Base-by-base conservation (phyloP, 805 yeast genomes). In the Suhomyces emberorum region DNA sequence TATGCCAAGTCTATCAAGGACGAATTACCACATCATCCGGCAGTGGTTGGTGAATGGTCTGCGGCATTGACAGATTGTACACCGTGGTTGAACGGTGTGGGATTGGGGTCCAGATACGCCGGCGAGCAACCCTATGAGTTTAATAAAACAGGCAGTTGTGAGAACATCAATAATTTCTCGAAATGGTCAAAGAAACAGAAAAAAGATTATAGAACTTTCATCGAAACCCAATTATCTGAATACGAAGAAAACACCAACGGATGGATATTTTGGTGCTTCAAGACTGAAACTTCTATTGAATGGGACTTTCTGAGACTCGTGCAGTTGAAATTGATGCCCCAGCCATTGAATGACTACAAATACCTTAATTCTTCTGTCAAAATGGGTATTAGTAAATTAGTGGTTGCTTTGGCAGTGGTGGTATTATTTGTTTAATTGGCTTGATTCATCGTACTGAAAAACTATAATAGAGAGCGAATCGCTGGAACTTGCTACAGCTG, bases 231-330 rank as follows among this genome's bases (percentile, higher is more conserved):
- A 50, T 51, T 81, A 35, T 76, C 77, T 32, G 65, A 75, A 19
- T 81, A 69, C 51, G 62, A 61, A 15, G 46, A 62, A 35, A 41
- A 52, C 31, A 63, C 70, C 23, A 61, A 62, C 8, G 88, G 88
- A 0, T 81, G 81, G 76, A 72, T 81, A 25, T 81, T 80, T 49
- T 82, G 88, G 88, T 77, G 78, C 47, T 81, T 71, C 63, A 81
- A 79, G 52, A 80, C 86, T 0, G 88, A 82, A 49, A 54, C 60
- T 37, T 75, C 84, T 1, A 61, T 76, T 15, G 87, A 80, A 52
- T 81, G 88, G 87, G 86, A 81, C 51, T 73, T 78, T 49, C 51
- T 63, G 37, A 60, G 70, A 35, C 64, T 83, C 47, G 69, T 75
- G 7, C 55, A 68, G 14, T 51, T 65, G 22, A 76, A 64, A 3